Evolutionary conservation across 495 filamentous ascomycete species (phyloP).

Genomic region (Massariosphaeria phaeospora): DNA sequence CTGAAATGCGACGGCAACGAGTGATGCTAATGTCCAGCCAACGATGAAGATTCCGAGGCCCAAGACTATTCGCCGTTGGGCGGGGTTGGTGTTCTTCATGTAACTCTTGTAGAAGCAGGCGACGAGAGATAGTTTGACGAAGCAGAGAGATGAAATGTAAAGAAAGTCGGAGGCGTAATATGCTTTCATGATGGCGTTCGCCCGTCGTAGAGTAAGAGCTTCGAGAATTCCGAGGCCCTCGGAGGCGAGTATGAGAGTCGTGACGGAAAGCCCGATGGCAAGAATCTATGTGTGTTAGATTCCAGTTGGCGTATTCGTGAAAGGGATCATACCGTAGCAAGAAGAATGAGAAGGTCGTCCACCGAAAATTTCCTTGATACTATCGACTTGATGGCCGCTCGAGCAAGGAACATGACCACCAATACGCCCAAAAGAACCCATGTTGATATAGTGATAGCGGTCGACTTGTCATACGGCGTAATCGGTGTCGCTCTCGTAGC

Average conservation of each 20-base stretch:
- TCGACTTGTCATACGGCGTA: slow-evolving; percentile 13
- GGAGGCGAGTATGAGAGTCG: slow-evolving; percentile 21
- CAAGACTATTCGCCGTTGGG: slow-evolving; percentile 2
- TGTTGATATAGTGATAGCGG: slow-evolving; percentile 17
- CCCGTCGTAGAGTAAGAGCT: slow-evolving; percentile 7
- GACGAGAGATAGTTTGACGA: slow-evolving; percentile 27
- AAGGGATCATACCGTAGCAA: slow-evolving; percentile 18
- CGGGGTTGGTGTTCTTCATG: not conserved
- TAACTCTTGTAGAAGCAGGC: slow-evolving; percentile 12
- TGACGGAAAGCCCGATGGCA: slow-evolving; percentile 15
- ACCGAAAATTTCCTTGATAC: slow-evolving; percentile 12
- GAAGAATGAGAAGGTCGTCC: slow-evolving; percentile 22
- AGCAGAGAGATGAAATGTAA: slow-evolving; percentile 22
- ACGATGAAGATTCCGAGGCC: slow-evolving; percentile 25
- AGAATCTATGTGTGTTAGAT: slow-evolving; percentile 9
- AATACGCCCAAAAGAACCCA: slow-evolving; percentile 12
- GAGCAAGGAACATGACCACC: slow-evolving; percentile 12
- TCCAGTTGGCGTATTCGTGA: not conserved
- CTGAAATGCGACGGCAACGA: slow-evolving; percentile 33
- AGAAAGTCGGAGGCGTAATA: slow-evolving; percentile 29
- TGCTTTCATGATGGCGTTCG: slow-evolving; percentile 17
- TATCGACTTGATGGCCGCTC: slow-evolving; percentile 14
- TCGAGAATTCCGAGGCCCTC: slow-evolving; percentile 17
- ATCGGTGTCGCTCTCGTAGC: slow-evolving; percentile 7
- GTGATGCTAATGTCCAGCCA: slow-evolving; percentile 24